These are phyloP conservation scores for Pseudoneurospora amorphoporcata DNA, from an alignment of 495 filamentous ascomycete species.

Conservation along the genomic window DNA sequence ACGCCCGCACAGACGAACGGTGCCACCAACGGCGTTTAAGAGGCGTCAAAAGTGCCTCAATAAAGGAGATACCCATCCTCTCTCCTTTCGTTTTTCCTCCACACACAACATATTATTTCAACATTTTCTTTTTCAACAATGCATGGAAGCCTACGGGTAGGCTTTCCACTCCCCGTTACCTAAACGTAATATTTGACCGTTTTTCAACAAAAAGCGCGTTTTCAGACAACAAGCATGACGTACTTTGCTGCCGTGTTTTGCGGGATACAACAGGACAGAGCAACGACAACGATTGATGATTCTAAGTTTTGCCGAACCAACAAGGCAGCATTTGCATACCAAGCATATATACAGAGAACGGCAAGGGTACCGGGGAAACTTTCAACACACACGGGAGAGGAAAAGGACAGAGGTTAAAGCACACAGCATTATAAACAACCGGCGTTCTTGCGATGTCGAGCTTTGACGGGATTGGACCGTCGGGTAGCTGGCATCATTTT, in stretches of 20 bases:
- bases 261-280: not conserved
- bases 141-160: not conserved
- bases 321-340: not conserved
- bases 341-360: not conserved
- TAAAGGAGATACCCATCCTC: conserved; percentile 9
- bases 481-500: not conserved
- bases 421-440: not conserved
- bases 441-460: not conserved
- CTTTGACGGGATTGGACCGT: not conserved
- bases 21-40: conserved; percentile 5
- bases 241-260: not conserved
- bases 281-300: not conserved
- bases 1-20: conserved; percentile 8
- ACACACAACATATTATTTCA: not conserved
- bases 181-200: not conserved
- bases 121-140: not conserved
- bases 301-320: not conserved
- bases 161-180: not conserved
- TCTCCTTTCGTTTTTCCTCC: not conserved
- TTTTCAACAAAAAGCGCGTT: not conserved
- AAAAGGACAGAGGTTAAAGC: not conserved
- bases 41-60: conserved; percentile 16
- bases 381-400: not conserved
- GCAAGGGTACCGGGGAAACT: not conserved
- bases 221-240: not conserved